Conservation (phyloP, 75 land plant genomes). For the Gnetum montanum region DNA sequence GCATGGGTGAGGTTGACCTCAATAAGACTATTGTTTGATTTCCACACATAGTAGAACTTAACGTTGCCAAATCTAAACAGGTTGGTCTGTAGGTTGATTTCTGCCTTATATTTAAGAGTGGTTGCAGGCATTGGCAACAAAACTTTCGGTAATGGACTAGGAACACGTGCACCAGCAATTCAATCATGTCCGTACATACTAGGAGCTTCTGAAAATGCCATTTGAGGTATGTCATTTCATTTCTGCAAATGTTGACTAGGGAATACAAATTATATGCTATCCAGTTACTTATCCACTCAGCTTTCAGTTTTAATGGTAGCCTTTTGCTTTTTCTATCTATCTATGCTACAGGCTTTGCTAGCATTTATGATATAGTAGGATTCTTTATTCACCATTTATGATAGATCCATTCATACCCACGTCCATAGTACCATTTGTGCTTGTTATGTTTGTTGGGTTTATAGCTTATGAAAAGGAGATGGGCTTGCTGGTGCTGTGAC, state of each 20-base stretch:
- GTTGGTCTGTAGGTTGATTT: too few relatives aligned
- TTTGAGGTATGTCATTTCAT: constrained; percentile 54
- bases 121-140: constrained; percentile 81
- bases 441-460: not conserved
- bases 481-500: not conserved
- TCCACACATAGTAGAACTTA: too few relatives aligned
- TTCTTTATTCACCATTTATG: constrained; percentile 52
- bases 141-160: constrained; percentile 61
- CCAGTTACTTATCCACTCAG: not conserved
- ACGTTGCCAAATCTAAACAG: too few relatives aligned
- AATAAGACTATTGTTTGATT: too few relatives aligned
- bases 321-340: not conserved
- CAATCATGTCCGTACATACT: constrained; percentile 81
- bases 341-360: constrained; percentile 64
- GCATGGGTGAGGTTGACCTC: too few relatives aligned
- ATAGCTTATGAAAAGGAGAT: not conserved
- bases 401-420: too few relatives aligned
- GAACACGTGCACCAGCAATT: constrained; percentile 69
- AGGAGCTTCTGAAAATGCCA: constrained; percentile 86
- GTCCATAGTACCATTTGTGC: constrained; percentile 28
- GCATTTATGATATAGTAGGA: constrained; percentile 82
- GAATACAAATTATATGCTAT: too few relatives aligned
- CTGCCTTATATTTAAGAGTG: too few relatives aligned
- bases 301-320: not conserved
- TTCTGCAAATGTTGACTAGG: constrained; percentile 4